Percentiles rank a stretch among this genome's conserved stretches.
Conservation (phyloP, 1,284 basidiomycete species). For the Pascua guehoae region DNA sequence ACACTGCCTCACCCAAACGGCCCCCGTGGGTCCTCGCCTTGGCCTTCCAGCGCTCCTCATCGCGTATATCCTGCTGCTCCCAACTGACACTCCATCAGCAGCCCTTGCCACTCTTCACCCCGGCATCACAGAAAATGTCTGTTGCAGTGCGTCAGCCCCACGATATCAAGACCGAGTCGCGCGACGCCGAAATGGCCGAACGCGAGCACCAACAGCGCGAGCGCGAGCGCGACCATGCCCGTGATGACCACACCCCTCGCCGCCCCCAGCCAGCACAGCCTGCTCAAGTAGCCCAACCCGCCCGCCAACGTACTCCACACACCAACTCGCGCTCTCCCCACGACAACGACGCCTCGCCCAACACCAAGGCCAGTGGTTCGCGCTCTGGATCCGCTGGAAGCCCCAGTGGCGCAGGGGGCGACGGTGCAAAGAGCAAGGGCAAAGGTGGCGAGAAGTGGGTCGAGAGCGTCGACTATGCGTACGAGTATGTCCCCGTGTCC, state of each 20-base stretch:
- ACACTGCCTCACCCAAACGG: too few species aligned
- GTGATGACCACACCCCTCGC: constrained; percentile 1
- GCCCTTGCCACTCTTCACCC: too few species aligned
- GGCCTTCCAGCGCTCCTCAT: too few species aligned
- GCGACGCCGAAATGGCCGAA: constrained; percentile 1
- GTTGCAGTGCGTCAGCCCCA: background rate
- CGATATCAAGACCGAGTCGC: background rate
- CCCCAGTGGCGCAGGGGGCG: background rate
- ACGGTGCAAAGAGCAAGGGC: background rate
- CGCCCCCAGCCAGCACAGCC: constrained; percentile 6
- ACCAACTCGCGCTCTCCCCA: background rate
- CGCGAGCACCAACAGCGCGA: background rate
- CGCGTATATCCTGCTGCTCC: too few species aligned
- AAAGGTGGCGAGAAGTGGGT: constrained; percentile 21
- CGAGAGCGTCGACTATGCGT: constrained; percentile 39
- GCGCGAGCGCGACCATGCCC: constrained; percentile 2
- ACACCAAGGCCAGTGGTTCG: background rate
- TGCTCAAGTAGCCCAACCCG: background rate
- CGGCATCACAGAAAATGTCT: background rate
- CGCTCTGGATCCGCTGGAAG: background rate
- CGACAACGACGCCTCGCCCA: background rate
- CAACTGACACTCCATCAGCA: too few species aligned
- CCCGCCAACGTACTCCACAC: background rate
- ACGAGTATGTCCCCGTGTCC: constrained; percentile 43
- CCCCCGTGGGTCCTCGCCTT: too few species aligned